Conservation (phyloP, 2,329 filamentous ascomycete species). For the Alternaria alternata region DNA sequence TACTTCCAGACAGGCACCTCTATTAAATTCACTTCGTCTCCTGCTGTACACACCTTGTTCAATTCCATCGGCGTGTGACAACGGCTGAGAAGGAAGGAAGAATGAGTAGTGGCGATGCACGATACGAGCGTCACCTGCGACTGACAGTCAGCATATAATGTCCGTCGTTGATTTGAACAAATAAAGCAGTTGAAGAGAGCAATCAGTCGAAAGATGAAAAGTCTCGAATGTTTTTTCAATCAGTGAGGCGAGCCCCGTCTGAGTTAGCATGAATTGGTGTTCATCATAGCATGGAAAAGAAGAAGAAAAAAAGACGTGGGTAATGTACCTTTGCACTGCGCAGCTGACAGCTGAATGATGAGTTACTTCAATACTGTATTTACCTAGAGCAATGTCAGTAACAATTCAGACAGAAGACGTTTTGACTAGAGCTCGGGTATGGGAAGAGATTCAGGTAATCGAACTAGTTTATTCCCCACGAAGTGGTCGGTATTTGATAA, state of each 20-base stretch:
- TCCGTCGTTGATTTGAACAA: neutral
- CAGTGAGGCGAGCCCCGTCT: conserved; percentile 45
- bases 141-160: conserved; percentile 15
- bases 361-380: neutral
- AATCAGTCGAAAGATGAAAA: conserved; percentile 54
- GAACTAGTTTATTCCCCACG: conserved; percentile 50
- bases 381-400: conserved; percentile 28
- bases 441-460: conserved; percentile 48
- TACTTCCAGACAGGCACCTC: neutral
- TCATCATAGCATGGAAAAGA: conserved; percentile 41
- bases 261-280: conserved; percentile 51
- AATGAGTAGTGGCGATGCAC: neutral
- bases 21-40: neutral
- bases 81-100: neutral
- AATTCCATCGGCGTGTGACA: neutral
- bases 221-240: conserved; percentile 45
- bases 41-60: neutral
- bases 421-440: conserved; percentile 4
- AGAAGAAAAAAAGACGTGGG: conserved; percentile 4
- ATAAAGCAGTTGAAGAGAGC: conserved; percentile 7
- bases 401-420: neutral
- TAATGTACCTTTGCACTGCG: conserved; percentile 20
- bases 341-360: neutral
- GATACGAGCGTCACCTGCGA: neutral
- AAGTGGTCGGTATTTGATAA: conserved; percentile 52